Base-by-base conservation (phyloP, 768 basidiomycete genomes). In the Mycena crocata region DNA sequence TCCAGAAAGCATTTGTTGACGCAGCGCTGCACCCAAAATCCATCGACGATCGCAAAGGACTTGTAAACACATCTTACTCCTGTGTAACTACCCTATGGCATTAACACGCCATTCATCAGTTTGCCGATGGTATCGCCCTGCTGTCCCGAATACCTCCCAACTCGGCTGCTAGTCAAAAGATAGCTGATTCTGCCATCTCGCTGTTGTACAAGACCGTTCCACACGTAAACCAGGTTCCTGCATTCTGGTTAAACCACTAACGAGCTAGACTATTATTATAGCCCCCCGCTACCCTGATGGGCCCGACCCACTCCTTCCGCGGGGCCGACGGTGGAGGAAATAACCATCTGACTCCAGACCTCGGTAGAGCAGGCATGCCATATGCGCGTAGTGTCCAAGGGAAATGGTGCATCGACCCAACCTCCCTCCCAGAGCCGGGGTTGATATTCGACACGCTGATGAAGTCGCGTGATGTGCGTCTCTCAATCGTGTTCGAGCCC, bases 381-480 rank as follows among this genome's bases (percentile, higher is more conserved):
- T 89, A 89, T 68, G 83, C 87, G 1, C 79, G 87, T 13, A 85
- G 81, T 64, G 86, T 87, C 2, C 84, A 83, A 63, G 80, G 78
- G 34, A 78, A 79, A 49, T 75, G 75, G 30, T 79, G 81, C 10
- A 66, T 84, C 32, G 80, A 84, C 0, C 72, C 75, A 40, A 71
- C 77, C 42, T 74, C 81, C 10, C 81, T 88, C 6, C 89, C 89
- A n/a, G 87, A 89, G 62, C 77, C 90, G 21, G 85, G 82, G 0
- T 68, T 88, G 3, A 78, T 93, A 24, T 93, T 90, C 57, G 91
- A 93, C 65, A 78, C 81, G 5, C 82, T 93, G 28, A 74, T 93
- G n/a, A 71, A 81, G 74, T 71, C 73, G 60, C 80, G 60, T 68
- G 74, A 45, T 62, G 84, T 72, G 74, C 78, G 51, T 85, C 24